Evolutionary conservation across 1,284 basidiomycete species (phyloP).

Genomic region (Apiotrichum domesticum): DNA sequence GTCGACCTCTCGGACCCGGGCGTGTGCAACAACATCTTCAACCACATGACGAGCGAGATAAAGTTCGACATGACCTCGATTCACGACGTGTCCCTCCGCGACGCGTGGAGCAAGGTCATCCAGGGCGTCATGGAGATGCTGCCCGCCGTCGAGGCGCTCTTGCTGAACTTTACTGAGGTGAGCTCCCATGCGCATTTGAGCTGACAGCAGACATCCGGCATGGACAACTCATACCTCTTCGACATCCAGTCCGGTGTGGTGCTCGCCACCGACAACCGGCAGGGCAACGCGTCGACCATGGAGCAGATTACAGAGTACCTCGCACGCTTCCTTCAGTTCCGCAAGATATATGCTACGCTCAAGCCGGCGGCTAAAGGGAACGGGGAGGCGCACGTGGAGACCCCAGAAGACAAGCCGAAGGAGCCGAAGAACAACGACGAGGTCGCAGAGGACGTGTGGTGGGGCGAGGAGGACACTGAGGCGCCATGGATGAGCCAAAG

Average conservation of each 20-base stretch:
- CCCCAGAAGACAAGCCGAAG: neutral
- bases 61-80: constrained; percentile 53
- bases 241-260: constrained; percentile 81
- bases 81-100: constrained; percentile 52
- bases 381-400: neutral
- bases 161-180: constrained; percentile 49
- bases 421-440: constrained; percentile 6
- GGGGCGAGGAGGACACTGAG: constrained; percentile 44
- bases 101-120: constrained; percentile 52
- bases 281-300: constrained; percentile 65
- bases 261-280: constrained; percentile 69
- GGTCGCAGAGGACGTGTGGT: constrained; percentile 24
- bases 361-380: constrained; percentile 29
- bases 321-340: constrained; percentile 77
- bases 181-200: constrained; percentile 6
- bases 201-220: constrained; percentile 59
- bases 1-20: constrained; percentile 35
- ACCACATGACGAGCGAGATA: constrained; percentile 41
- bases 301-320: constrained; percentile 87
- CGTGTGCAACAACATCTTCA: constrained; percentile 32
- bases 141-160: constrained; percentile 47
- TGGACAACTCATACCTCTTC: constrained; percentile 88
- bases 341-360: constrained; percentile 58
- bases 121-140: constrained; percentile 50
- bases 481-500: constrained; percentile 43